Evolutionary conservation across 2,329 filamentous ascomycete species (phyloP), one percentile per base, ranked within the genome.

Genomic region (Fusarium nurragi): DNA sequence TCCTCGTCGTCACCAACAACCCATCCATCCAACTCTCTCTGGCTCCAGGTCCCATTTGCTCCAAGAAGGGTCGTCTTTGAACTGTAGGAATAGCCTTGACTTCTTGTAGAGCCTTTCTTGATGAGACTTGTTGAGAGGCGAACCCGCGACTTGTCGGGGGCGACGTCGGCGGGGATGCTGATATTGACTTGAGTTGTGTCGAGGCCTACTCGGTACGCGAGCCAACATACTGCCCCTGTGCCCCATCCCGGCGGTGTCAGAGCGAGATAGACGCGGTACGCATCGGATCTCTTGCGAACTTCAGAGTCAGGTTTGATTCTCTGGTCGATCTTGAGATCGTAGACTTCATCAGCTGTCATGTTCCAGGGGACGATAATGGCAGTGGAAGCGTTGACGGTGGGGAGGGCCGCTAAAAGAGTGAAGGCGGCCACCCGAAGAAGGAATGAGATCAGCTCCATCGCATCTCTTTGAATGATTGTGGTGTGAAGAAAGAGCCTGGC

Each of bases 221-320:
- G 68, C 67, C 68, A 71, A 18, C 69, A 71, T 23, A 51, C 57
- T 6, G 69, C 49, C 0, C 67, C 67, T 26, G 49, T 23, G 6
- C 69, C 69, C 67, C 69, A 70, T 26, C 69, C 69, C 5, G 67
- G 69, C 1, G 69, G 59, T 28, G 59, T 32, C 12, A 64, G 13
- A 4, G 69, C 64, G 22, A 71, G 62, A 45, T 43, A 71, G 14
- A 71, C 67, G n/a, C 69, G 69, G 36, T 67, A 71, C 4, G 52
- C 54, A 18, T 67, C 51, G 22, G 58, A 47, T 6, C 36, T 53
- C 16, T 65, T 52, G 18, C 59, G 53, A 2, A 45, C 28, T n/a
- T 70, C 60, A 23, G 54, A 56, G 21, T 65, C 51, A 4, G 39
- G 39, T 1, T 37, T 62, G 37, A 69, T 39, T 16, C 52, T 59